These are phyloP conservation scores for Enterospora canceri DNA, from an alignment of 371 early-diverging fungal species.

Conservation along the genomic window DNA sequence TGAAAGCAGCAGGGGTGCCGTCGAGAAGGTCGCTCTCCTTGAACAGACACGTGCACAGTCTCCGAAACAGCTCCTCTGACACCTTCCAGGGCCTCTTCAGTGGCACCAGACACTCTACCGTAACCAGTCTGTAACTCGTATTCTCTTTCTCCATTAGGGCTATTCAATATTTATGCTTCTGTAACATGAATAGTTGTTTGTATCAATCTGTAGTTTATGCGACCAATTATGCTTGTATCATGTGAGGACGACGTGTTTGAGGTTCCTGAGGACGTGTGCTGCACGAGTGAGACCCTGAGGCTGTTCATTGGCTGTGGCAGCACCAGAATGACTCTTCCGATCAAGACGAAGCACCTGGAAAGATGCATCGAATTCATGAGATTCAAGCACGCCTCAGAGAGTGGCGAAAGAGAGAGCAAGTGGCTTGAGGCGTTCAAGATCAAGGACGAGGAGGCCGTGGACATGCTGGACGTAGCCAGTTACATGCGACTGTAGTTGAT, in stretches of 20 bases:
- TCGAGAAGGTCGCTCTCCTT: slow-evolving; percentile 6
- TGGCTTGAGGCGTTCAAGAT: slow-evolving; percentile 39
- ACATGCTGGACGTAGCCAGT: slow-evolving; percentile 52
- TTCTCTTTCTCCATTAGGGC: too few species aligned
- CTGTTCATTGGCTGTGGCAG: too few species aligned
- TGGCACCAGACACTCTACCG: slow-evolving; percentile 8
- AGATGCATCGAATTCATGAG: slow-evolving; percentile 51
- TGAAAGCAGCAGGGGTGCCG: slow-evolving; percentile 24
- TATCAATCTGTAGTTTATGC: too few species aligned
- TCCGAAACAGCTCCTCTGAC: too few species aligned
- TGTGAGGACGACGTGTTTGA: slow-evolving; percentile 27
- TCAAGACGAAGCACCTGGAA: slow-evolving; percentile 26
- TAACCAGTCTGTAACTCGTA: too few species aligned
- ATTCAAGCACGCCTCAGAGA: slow-evolving; percentile 26
- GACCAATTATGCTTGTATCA: too few species aligned
- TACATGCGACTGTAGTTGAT: slow-evolving; percentile 47
- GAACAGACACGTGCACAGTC: slow-evolving; percentile 6
- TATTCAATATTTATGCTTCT: too few species aligned
- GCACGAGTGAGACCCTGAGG: slow-evolving; percentile 18
- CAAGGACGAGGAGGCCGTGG: slow-evolving; percentile 46
- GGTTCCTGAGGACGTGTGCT: slow-evolving; percentile 30
- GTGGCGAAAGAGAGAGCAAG: slow-evolving; percentile 22
- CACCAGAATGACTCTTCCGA: too few species aligned
- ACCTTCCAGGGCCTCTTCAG: too few species aligned
- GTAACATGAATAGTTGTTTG: too few species aligned